A percentile compares a stretch with the other conserved stretches of the same genome.
phyloP scores from a whole-genome alignment of 768 basidiomycete genomes.

The Pleurotus pulmonarius region DNA sequence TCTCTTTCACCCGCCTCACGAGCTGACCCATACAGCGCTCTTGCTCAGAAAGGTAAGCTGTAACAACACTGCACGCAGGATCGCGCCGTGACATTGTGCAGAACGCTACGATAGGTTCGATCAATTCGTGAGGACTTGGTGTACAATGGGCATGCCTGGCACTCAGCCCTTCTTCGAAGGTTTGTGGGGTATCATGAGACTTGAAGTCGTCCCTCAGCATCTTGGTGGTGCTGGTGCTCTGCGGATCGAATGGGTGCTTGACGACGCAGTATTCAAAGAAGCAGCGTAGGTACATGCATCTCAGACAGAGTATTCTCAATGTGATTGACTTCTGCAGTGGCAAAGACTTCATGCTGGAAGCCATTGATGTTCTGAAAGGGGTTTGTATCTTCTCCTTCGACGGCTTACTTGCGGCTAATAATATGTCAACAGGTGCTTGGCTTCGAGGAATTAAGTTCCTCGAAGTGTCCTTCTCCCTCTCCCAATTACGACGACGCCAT shows the following conservation, averaged over 20 bases:
- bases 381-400: slow-evolving; percentile 41
- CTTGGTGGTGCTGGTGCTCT: slow-evolving; percentile 76
- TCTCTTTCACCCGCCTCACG: slow-evolving; percentile 76
- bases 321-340: slow-evolving; percentile 50
- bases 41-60: slow-evolving; percentile 62
- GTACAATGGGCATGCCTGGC: slow-evolving; percentile 82
- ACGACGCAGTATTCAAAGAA: slow-evolving; percentile 93
- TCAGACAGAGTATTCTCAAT: slow-evolving; percentile 15
- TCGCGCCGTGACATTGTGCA: slow-evolving; percentile 15
- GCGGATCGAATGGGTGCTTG: slow-evolving; percentile 85
- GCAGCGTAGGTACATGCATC: slow-evolving; percentile 65
- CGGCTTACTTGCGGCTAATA: slow-evolving; percentile 6
- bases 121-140: slow-evolving; percentile 78
- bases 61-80: background rate
- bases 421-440: slow-evolving; percentile 4
- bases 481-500: slow-evolving; percentile 30
- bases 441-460: slow-evolving; percentile 22
- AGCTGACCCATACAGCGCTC: slow-evolving; percentile 54
- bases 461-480: slow-evolving; percentile 29
- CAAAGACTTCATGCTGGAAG: slow-evolving; percentile 92
- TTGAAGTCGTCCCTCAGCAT: slow-evolving; percentile 76
- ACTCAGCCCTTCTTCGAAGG: slow-evolving; percentile 83
- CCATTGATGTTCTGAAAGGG: slow-evolving; percentile 86
- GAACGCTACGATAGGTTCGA: slow-evolving; percentile 75
- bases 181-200: slow-evolving; percentile 75